Evolutionary conservation across 805 yeast genomes (phyloP).

Genomic region (Ogataea saltuana): DNA sequence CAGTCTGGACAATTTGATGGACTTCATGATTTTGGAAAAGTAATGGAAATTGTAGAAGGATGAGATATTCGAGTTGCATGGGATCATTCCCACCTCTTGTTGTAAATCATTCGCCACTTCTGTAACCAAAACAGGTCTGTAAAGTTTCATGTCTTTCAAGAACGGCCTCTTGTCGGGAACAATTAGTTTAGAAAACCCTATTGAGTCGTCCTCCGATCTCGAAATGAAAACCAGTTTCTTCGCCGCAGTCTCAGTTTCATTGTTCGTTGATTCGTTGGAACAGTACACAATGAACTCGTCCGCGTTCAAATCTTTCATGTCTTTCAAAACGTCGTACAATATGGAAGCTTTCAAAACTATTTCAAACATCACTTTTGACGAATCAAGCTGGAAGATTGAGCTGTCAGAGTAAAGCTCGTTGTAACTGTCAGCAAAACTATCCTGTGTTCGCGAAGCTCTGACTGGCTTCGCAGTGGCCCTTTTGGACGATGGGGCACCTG

Average conservation of each 20-base stretch:
- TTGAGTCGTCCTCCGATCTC: slow-evolving; percentile 52
- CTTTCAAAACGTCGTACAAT: slow-evolving; percentile 53
- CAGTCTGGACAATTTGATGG: slow-evolving; percentile 50
- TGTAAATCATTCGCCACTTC: not conserved
- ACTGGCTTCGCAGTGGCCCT: not conserved
- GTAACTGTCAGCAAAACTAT: slow-evolving; percentile 4
- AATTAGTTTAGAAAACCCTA: slow-evolving; percentile 67
- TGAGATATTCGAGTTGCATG: slow-evolving; percentile 35
- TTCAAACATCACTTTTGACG: slow-evolving; percentile 48
- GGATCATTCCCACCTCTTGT: slow-evolving; percentile 19
- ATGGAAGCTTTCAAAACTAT: slow-evolving; percentile 54
- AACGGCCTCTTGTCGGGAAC: slow-evolving; percentile 64
- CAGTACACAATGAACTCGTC: slow-evolving; percentile 51
- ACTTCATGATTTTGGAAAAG: slow-evolving; percentile 49
- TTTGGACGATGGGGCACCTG: not conserved
- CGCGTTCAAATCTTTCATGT: slow-evolving; percentile 55
- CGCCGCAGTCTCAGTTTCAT: slow-evolving; percentile 15
- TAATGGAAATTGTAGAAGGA: slow-evolving; percentile 52
- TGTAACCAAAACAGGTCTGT: slow-evolving; percentile 27
- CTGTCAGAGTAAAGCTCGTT: slow-evolving; percentile 33
- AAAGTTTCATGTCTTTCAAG: slow-evolving; percentile 58
- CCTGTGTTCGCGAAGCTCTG: not conserved
- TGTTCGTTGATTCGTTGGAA: slow-evolving; percentile 26
- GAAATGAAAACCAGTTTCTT: slow-evolving; percentile 59
- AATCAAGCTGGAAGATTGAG: slow-evolving; percentile 36